Percentiles rank a stretch among this genome's conserved stretches.
phyloP scores from a whole-genome alignment of 495 filamentous ascomycete species.

The Podospora didyma region DNA sequence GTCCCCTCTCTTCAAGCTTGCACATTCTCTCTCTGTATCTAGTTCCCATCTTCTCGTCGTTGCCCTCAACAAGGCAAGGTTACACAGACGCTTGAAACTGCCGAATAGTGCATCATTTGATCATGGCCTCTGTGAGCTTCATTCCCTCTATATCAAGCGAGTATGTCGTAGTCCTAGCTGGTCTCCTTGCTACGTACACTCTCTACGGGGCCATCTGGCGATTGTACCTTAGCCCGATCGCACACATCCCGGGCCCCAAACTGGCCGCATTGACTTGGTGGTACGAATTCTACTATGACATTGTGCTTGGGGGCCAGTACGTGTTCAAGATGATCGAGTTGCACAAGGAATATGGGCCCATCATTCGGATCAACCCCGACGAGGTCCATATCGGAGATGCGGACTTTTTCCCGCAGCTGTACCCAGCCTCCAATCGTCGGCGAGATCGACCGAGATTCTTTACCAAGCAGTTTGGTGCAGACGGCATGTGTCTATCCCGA shows the following conservation, averaged over 20 bases:
- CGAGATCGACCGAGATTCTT: conserved; percentile 3
- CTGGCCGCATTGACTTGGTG: conserved; percentile 46
- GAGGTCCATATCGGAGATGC: conserved; percentile 49
- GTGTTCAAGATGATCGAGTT: conserved; percentile 17
- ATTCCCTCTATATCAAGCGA: neutral
- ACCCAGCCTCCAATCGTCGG: conserved; percentile 16
- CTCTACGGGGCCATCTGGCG: conserved; percentile 1
- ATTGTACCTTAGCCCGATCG: conserved; percentile 1
- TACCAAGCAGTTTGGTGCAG: conserved; percentile 3
- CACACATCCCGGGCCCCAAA: conserved; percentile 47
- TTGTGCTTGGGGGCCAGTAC: conserved; percentile 14
- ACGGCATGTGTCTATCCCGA: conserved; percentile 3
- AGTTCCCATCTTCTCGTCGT: too few species aligned
- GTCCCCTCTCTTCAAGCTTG: too few species aligned
- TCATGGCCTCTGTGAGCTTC: neutral
- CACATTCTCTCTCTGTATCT: too few species aligned
- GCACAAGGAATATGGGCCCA: conserved; percentile 33
- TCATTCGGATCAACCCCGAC: conserved; percentile 48
- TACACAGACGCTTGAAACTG: neutral
- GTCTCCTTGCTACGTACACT: neutral
- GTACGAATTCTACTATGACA: conserved; percentile 48
- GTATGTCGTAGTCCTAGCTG: neutral
- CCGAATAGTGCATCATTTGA: neutral
- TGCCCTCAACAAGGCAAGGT: neutral
- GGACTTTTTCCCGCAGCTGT: conserved; percentile 33